Conservation (phyloP, 768 basidiomycete genomes). For the Tylopilus sp. region DNA sequence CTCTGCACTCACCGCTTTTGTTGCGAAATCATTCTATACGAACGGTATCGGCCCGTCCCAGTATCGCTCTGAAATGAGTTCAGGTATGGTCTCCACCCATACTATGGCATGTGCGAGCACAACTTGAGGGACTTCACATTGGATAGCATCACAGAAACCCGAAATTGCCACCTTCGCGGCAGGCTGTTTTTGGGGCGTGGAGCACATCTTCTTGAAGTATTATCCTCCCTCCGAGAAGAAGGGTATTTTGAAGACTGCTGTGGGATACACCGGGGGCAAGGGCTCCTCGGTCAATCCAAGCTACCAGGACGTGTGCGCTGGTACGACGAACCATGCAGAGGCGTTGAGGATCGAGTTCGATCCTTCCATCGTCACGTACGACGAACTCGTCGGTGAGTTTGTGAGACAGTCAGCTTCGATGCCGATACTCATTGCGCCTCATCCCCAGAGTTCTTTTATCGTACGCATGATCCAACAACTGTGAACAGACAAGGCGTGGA, state of each 20-base stretch:
- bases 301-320: slow-evolving; percentile 76
- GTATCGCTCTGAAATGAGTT: slow-evolving; percentile 41
- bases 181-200: slow-evolving; percentile 86
- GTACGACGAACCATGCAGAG: slow-evolving; percentile 86
- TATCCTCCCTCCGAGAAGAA: slow-evolving; percentile 68
- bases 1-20: slow-evolving; percentile 20
- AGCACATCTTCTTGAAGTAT: slow-evolving; percentile 81
- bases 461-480: slow-evolving; percentile 92
- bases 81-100: slow-evolving; percentile 19
- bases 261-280: slow-evolving; percentile 80
- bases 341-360: slow-evolving; percentile 85
- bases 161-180: slow-evolving; percentile 46
- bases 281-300: slow-evolving; percentile 50
- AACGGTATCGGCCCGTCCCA: slow-evolving; percentile 34
- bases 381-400: slow-evolving; percentile 76
- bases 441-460: slow-evolving; percentile 89
- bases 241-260: slow-evolving; percentile 69
- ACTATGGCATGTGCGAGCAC: too few relatives aligned
- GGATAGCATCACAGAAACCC: slow-evolving; percentile 41
- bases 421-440: neutral
- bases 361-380: slow-evolving; percentile 71
- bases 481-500: slow-evolving; percentile 76
- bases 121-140: slow-evolving; percentile 6
- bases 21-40: slow-evolving; percentile 13
- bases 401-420: neutral